These are phyloP conservation scores for Pittosporum tobira DNA, from an alignment of 129 eudicot species.

Conservation along the genomic window DNA sequence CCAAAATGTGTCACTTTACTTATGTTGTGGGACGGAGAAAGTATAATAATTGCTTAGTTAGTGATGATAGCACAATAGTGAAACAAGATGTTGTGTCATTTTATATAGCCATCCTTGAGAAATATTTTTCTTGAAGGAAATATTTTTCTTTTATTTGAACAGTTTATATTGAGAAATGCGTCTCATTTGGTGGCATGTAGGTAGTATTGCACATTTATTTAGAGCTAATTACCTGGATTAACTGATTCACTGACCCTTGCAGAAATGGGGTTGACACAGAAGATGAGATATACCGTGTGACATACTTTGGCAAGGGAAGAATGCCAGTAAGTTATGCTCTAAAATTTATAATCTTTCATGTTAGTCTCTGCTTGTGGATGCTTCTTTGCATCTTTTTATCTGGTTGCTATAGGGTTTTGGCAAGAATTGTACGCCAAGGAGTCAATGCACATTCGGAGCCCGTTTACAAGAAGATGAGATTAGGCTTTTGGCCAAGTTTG, in stretches of 20 bases:
- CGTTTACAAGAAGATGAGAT: constrained; percentile 80
- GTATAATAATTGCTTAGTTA: too few species aligned
- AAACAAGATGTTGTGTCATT: too few species aligned
- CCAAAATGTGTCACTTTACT: too few species aligned
- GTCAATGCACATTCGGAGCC: constrained; percentile 98
- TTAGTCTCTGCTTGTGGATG: constrained; percentile 1
- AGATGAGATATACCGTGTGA: constrained; percentile 70
- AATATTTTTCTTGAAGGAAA: too few species aligned
- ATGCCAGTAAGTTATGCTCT: constrained; percentile 66
- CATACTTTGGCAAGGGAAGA: constrained; percentile 89
- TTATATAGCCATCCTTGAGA: too few species aligned
- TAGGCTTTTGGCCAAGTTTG: constrained; percentile 72
- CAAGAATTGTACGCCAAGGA: constrained; percentile 83
- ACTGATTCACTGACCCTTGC: constrained; percentile 7
- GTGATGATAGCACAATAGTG: too few species aligned
- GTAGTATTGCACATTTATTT: too few species aligned
- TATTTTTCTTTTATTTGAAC: too few species aligned
- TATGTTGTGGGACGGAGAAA: too few species aligned
- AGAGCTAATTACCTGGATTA: background rate
- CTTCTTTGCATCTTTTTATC: constrained; percentile 3
- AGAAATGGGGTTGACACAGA: constrained; percentile 81
- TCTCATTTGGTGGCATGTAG: too few species aligned
- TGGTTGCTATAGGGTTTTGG: constrained; percentile 71
- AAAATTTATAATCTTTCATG: constrained; percentile 3
- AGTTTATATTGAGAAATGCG: too few species aligned